Conservation (phyloP, 2,329 filamentous ascomycete genomes). For the Chaetomiaceae sp. region DNA sequence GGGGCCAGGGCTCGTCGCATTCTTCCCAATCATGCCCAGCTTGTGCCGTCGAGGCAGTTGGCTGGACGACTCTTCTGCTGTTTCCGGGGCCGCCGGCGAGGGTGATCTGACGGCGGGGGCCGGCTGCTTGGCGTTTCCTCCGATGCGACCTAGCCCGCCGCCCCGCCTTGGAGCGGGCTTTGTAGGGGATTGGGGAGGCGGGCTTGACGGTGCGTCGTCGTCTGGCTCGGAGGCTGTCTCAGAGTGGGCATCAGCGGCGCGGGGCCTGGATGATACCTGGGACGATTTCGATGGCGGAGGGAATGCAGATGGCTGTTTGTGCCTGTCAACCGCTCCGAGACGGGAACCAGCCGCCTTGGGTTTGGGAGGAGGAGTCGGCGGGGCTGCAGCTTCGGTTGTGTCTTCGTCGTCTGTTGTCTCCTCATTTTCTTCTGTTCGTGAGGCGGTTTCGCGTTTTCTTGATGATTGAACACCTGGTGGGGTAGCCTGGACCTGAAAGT, state of each 20-base stretch:
- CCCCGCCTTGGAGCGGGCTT: constrained; percentile 27
- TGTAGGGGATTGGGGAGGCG: constrained; percentile 22
- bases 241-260: constrained; percentile 22
- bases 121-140: constrained; percentile 22
- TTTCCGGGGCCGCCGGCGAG: background rate
- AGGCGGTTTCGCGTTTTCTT: constrained; percentile 19
- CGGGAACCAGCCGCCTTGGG: constrained; percentile 16
- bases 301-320: constrained; percentile 27
- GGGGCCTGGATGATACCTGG: constrained; percentile 14
- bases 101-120: constrained; percentile 22
- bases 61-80: background rate
- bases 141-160: constrained; percentile 38
- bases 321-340: constrained; percentile 33
- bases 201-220: background rate
- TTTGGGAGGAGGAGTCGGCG: constrained; percentile 1
- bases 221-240: constrained; percentile 39
- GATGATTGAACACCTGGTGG: constrained; percentile 32
- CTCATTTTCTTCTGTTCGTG: constrained; percentile 14
- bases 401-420: constrained; percentile 33
- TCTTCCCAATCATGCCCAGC: constrained; percentile 25
- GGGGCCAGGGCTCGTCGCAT: constrained; percentile 4
- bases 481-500: constrained; percentile 47
- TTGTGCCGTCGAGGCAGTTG: constrained; percentile 17
- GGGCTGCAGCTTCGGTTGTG: constrained; percentile 15
- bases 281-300: constrained; percentile 22